Percentiles rank a stretch among this genome's conserved stretches.
Evolutionary conservation across 106 monocot species (phyloP).

Genomic region (Chionographis japonica): DNA sequence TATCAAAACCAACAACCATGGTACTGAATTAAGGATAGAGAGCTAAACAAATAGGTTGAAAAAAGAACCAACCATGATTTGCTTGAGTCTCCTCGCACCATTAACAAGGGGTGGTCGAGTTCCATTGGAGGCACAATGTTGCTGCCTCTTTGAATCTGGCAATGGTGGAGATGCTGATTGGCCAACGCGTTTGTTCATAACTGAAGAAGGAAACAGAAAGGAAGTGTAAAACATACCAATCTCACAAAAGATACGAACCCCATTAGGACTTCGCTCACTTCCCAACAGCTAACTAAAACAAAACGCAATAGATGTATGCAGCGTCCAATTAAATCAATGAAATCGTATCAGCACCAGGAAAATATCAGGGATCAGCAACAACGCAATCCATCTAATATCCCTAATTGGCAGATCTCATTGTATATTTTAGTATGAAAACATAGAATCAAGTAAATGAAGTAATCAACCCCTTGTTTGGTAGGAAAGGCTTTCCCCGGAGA

Average conservation of each 20-base stretch:
- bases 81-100: slow-evolving; percentile 2
- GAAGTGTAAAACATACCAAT: neutral
- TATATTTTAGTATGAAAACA: too few relatives aligned
- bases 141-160: slow-evolving; percentile 14
- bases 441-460: too few relatives aligned
- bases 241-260: neutral
- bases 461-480: too few relatives aligned
- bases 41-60: neutral
- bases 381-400: too few relatives aligned
- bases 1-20: neutral
- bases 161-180: slow-evolving; percentile 22
- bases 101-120: neutral
- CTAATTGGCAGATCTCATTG: too few relatives aligned
- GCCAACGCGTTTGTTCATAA: slow-evolving; percentile 33
- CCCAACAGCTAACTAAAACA: too few relatives aligned
- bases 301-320: too few relatives aligned
- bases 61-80: slow-evolving; percentile 14
- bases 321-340: too few relatives aligned
- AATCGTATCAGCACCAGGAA: too few relatives aligned
- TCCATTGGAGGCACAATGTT: slow-evolving; percentile 5
- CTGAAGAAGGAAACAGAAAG: slow-evolving; percentile 13
- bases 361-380: too few relatives aligned
- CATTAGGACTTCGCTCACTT: neutral
- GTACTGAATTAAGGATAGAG: too few relatives aligned
- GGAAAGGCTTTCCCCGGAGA: too few relatives aligned